Evolutionary conservation across 306 rosid genomes (phyloP), one percentile per base, ranked within the genome.

Genomic region (Benincasa hispida): DNA sequence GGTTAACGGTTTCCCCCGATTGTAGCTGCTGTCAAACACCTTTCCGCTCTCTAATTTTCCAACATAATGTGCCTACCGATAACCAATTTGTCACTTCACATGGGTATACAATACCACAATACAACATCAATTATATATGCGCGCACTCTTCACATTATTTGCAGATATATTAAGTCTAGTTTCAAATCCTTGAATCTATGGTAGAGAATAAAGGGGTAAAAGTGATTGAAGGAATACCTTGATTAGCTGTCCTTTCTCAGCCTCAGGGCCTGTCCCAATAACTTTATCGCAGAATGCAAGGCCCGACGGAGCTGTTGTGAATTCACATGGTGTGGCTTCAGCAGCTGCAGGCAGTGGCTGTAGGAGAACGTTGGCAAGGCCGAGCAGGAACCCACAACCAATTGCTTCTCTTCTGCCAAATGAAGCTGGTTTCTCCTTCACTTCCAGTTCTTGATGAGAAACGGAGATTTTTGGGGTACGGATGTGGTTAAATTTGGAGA

Each of bases 41-140:
- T 87, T 91, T 56, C 98, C 98, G 79, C 87, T 88, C 84, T 93
- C 98, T 87, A 93, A 77, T 84, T 78, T 93, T 82, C 98, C 98
- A 10, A 89, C 88, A 67, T 91, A 93, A 79, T 93, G 96, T 58
- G 97, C 98, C 94, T 91, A 88, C 15, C 17, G 45, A 56, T 18
- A 45, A 14, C 66, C 66, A 59, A 48, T 50, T 50, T 50, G 21
- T 50, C 55, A 50, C 55, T 50, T 50, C 55, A 5, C 55, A 48
- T 15, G 54, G 54, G 54, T 65, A 66, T 37, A 13, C 37, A 24
- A 19, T 37, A 35, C 72, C 51, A 66, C 18, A n/a, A 11, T 65
- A 35, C 18, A 39, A 67, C 53, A 67, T 39, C 53, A 66, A 67
- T 42, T 34, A 18, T 25, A 58, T 55, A 27, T 27, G 24, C 3